Evolutionary conservation across 257 asterid genomes (phyloP), one percentile per base, ranked within the genome.

Genomic region (Parsonsia alboflavescens): DNA sequence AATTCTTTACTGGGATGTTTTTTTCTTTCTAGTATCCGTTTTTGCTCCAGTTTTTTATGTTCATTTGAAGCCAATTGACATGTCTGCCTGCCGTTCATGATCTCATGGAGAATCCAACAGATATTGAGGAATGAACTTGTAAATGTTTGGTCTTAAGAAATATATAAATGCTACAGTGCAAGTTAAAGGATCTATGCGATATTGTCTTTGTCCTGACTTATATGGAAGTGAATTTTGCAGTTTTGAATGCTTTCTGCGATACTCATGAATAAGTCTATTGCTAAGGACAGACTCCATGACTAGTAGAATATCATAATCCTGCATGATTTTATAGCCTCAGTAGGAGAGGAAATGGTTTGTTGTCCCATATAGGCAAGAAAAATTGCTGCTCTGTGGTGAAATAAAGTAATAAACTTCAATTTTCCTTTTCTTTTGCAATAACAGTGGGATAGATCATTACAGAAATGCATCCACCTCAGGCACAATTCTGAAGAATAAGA

Each of bases 401-500:
- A 36, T 50, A 52, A 71, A 17, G 0, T 22, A 12, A 71, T 6
- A 1, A n/a, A 13, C 15, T 50, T 13, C 4, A 0, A 13, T 39
- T 53, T 71, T 41, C 12, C 58, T 52, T 36, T 16, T 30, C 21
- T 57, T 54, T 4, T 50, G 22, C 53, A 72, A 69, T n/a, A 44
- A 39, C 56, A 45, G 10, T n/a, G 58, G 5, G 36, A 48, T 13
- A 21, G 42, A 17, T 49, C 0, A 63, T 21, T 16, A 21, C 36
- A 28, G 33, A 7, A 72, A n/a, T 11, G 41, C n/a, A 41, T 41
- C 68, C 8, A 36, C 4, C 42, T 24, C 76, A 7, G 42, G 42
- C 45, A 72, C 24, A 58, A 58, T 10, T 12, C 54, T 26, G 16
- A 72, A 56, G 24, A 57, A 57, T 42, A 72, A 72, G 57, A 72